Evolutionary conservation across 148 eudicot genomes (phyloP).

Genomic region (Vaccinium myrtillus): DNA sequence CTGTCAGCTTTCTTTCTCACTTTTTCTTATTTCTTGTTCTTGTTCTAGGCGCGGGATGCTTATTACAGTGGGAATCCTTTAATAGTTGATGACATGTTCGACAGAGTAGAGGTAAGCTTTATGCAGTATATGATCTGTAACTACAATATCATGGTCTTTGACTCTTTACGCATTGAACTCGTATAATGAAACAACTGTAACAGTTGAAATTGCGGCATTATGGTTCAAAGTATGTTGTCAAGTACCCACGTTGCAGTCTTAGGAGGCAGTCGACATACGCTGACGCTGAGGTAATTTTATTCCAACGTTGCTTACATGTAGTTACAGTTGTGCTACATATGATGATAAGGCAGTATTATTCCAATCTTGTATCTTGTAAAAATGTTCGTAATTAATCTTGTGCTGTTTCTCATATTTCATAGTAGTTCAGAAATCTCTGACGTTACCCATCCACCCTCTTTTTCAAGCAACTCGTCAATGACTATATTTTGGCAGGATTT

Average conservation of each 20-base stretch:
- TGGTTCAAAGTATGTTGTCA: constrained; percentile 84
- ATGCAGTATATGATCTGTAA: background rate
- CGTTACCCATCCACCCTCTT: too few species aligned
- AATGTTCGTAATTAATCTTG: background rate
- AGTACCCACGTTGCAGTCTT: constrained; percentile 95
- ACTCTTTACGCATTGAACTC: constrained; percentile 8
- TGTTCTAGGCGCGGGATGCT: constrained; percentile 71
- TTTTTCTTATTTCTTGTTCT: constrained; percentile 5
- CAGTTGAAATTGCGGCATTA: constrained; percentile 86
- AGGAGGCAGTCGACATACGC: constrained; percentile 80
- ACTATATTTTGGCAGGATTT: background rate
- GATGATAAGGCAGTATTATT: background rate
- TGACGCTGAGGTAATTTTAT: constrained; percentile 76
- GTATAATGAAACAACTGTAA: constrained; percentile 7
- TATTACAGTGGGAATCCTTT: constrained; percentile 87
- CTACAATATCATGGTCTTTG: background rate
- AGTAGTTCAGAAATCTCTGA: background rate
- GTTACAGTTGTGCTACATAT: constrained; percentile 11
- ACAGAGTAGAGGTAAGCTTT: constrained; percentile 73
- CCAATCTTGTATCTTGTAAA: background rate
- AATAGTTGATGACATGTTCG: constrained; percentile 97
- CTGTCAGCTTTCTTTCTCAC: background rate
- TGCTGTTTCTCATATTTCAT: background rate
- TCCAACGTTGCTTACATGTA: background rate
- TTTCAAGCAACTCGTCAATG: background rate